Evolutionary conservation across 2,329 filamentous ascomycete genomes (phyloP), one percentile per base, ranked within the genome.

Genomic region (Fusarium sp.): DNA sequence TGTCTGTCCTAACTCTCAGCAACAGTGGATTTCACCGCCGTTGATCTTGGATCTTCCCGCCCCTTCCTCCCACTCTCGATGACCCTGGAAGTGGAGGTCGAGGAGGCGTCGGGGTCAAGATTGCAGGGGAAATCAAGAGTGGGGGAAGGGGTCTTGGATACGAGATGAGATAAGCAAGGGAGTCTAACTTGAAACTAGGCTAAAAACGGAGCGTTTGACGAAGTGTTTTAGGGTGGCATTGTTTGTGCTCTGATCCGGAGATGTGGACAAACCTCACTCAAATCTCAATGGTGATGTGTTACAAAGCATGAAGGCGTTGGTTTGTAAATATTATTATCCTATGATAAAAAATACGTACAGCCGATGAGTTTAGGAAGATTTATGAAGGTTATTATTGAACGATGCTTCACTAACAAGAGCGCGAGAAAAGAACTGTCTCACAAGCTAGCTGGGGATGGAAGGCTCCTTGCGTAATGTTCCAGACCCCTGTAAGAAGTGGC

Each of bases 121-220:
- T 38, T 17, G 25, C 32, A 27, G 52, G 54, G 33, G 22, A 20
- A 20, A 22, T 27, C 57, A 32, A 60, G 57, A 60, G 57, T 60
- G 57, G 57, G 57, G 57, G 40, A 37, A 61, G 17, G 43, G 58
- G 11, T 52, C 10, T 20, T 52, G 47, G 25, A 30, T 20, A 52
- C 47, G 25, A 52, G 17, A 32, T 52, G 47, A 52, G 47, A 52
- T 52, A 52, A 32, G 25, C 25, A 52, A 6, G 47, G 15, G 10
- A n/a, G 25, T n/a, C 17, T 52, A 14, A 52, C 15, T n/a, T 52
- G 5, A 52, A 32, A 32, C 47, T 30, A 63, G 3, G 80, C 81
- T 30, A 86, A 74, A 66, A 52, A 32, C 9, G 27, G 47, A 15
- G 17, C 17, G 17, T 32, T n/a, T 30, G 11, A 14, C 47, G 47